These are phyloP conservation scores for Hortiboletus campestris DNA, from an alignment of 768 basidiomycete species.

Conservation along the genomic window DNA sequence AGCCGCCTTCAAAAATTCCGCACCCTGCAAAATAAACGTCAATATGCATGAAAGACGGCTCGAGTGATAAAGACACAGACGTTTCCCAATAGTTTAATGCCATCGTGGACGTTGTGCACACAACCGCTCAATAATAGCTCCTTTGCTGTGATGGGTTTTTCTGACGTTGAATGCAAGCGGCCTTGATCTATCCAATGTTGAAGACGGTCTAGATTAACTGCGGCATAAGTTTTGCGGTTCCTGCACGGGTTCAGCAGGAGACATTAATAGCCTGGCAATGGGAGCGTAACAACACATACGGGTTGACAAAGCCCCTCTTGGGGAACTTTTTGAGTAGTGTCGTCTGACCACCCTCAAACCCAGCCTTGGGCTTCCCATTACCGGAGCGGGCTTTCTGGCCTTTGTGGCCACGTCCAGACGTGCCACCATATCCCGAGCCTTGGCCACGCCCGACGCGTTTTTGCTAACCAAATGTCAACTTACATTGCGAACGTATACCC, in stretches of 20 bases:
- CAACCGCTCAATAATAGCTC: slow-evolving; percentile 85
- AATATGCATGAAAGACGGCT: background rate
- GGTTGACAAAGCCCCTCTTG: slow-evolving; percentile 92
- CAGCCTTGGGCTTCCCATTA: slow-evolving; percentile 72
- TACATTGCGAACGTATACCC: background rate
- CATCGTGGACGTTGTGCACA: slow-evolving; percentile 84
- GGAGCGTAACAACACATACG: slow-evolving; percentile 49
- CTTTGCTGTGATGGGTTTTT: slow-evolving; percentile 83
- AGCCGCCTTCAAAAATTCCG: slow-evolving; percentile 60
- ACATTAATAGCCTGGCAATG: background rate
- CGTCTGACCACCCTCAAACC: slow-evolving; percentile 97
- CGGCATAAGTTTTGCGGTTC: slow-evolving; percentile 71
- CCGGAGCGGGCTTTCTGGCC: slow-evolving; percentile 94
- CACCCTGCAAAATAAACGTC: slow-evolving; percentile 46
- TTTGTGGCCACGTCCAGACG: slow-evolving; percentile 91
- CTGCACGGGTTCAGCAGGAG: slow-evolving; percentile 39
- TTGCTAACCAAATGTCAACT: slow-evolving; percentile 50
- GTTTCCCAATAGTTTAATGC: slow-evolving; percentile 87
- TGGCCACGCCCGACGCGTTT: slow-evolving; percentile 95
- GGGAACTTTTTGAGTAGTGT: slow-evolving; percentile 88
- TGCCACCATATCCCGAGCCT: slow-evolving; percentile 88
- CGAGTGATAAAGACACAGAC: slow-evolving; percentile 41
- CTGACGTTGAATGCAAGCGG: slow-evolving; percentile 71
- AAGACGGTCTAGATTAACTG: slow-evolving; percentile 83
- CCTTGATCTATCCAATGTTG: slow-evolving; percentile 91